A percentile compares a stretch with the other conserved stretches of the same genome.
These are phyloP conservation scores for Hypoxylon rickii DNA, from an alignment of 495 filamentous ascomycete genomes.

Conservation along the genomic window DNA sequence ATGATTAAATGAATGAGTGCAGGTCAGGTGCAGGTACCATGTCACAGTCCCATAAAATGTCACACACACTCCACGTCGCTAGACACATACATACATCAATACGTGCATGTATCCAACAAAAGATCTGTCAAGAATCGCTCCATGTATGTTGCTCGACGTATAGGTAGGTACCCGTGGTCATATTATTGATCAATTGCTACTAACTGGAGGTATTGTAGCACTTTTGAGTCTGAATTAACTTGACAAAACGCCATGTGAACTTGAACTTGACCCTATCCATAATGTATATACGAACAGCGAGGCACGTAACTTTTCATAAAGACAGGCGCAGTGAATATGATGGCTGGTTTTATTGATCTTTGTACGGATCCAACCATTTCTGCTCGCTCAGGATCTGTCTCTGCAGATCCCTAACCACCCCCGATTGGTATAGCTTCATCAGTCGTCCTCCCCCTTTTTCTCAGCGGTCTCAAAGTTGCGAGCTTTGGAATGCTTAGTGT, in stretches of 20 bases:
- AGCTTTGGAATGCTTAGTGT: constrained; percentile 23
- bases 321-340: constrained; percentile 33
- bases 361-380: constrained; percentile 40
- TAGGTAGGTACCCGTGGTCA: too few relatives aligned
- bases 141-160: too few relatives aligned
- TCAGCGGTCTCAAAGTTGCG: constrained; percentile 27
- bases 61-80: background rate
- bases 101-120: background rate
- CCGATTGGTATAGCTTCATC: constrained; percentile 44
- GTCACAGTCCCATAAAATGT: too few relatives aligned
- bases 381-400: constrained; percentile 24
- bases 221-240: background rate
- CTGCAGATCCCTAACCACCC: constrained; percentile 28
- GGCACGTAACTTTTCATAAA: constrained; percentile 11
- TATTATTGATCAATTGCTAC: too few relatives aligned
- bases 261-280: too few relatives aligned
- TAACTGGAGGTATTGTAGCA: background rate
- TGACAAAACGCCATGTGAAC: too few relatives aligned
- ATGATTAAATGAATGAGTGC: too few relatives aligned
- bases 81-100: background rate
- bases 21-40: too few relatives aligned
- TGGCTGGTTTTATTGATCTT: constrained; percentile 42
- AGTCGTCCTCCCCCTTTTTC: constrained; percentile 36
- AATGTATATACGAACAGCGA: too few relatives aligned
- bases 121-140: too few relatives aligned